A percentile compares a stretch with the other conserved stretches of the same genome.
Evolutionary conservation across 129 eudicot genomes (phyloP).

Genomic region (Rutidosis leptorrhynchoides): DNA sequence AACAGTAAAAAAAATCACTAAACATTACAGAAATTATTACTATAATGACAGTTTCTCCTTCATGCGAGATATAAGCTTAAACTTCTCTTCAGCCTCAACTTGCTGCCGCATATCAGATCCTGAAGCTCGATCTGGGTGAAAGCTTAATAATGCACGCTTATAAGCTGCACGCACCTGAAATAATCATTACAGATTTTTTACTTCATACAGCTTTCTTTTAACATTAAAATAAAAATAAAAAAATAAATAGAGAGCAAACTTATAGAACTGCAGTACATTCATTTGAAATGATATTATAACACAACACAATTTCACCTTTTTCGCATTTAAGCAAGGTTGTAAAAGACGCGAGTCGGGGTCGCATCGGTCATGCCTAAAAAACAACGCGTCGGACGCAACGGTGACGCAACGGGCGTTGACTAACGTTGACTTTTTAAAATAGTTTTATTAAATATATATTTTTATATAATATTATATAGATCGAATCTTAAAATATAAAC

Average conservation of each 20-base stretch:
- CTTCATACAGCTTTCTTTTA: not conserved
- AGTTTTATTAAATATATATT: too few relatives aligned
- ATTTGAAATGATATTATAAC: not conserved
- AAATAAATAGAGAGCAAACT: not conserved
- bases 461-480: too few relatives aligned
- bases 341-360: too few relatives aligned
- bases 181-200: not conserved
- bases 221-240: too few relatives aligned
- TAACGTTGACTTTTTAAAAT: too few relatives aligned
- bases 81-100: constrained; percentile 94
- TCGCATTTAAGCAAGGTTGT: not conserved
- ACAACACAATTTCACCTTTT: not conserved
- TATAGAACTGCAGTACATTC: not conserved
- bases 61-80: constrained; percentile 83
- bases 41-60: constrained; percentile 56
- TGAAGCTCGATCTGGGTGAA: constrained; percentile 84
- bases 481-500: too few relatives aligned
- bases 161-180: constrained; percentile 83
- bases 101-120: constrained; percentile 63
- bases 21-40: constrained; percentile 14
- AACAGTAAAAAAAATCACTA: not conserved
- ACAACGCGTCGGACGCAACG: too few relatives aligned
- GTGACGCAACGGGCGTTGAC: too few relatives aligned
- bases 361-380: too few relatives aligned
- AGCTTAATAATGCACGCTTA: constrained; percentile 68